phyloP scores from a whole-genome alignment of 495 filamentous ascomycete species.

The Amphirosellinia nigrospora region DNA sequence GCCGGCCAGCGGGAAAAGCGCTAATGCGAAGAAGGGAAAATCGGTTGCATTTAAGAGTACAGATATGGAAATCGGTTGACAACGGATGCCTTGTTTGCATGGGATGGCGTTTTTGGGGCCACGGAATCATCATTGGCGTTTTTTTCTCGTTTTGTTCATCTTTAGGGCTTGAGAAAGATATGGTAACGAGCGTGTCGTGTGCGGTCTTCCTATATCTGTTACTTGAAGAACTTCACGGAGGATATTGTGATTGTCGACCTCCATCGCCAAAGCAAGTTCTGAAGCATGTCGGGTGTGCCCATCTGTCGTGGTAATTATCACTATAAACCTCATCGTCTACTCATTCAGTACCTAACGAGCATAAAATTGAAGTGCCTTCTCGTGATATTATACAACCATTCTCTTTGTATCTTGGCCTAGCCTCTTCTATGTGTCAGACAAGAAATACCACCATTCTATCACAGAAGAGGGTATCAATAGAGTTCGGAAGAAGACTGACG shows the following conservation, averaged over 20 bases:
- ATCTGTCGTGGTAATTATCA: neutral
- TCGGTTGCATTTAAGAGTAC: conserved; percentile 37
- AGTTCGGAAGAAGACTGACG: neutral
- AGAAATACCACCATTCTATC: neutral
- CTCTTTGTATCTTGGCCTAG: neutral
- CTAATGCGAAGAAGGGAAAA: conserved; percentile 32
- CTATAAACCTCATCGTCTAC: neutral
- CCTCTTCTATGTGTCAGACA: neutral
- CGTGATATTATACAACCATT: neutral
- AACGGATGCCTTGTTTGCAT: conserved; percentile 32
- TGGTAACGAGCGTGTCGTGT: neutral
- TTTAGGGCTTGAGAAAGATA: neutral
- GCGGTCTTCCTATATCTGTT: neutral
- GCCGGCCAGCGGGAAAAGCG: conserved; percentile 15
- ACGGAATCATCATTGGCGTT: conserved; percentile 11
- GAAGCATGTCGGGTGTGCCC: neutral
- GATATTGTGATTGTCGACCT: neutral
- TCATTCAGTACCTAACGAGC: neutral
- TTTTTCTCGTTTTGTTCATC: conserved; percentile 6
- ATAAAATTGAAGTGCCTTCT: neutral
- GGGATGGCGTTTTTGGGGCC: conserved; percentile 32
- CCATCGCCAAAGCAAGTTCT: neutral
- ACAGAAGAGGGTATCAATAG: neutral
- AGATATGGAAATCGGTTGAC: conserved; percentile 19
- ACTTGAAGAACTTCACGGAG: conserved; percentile 2